These are phyloP conservation scores for Cladosporium austrohemisphaericum DNA, from an alignment of 2,329 filamentous ascomycete genomes.

Conservation along the genomic window DNA sequence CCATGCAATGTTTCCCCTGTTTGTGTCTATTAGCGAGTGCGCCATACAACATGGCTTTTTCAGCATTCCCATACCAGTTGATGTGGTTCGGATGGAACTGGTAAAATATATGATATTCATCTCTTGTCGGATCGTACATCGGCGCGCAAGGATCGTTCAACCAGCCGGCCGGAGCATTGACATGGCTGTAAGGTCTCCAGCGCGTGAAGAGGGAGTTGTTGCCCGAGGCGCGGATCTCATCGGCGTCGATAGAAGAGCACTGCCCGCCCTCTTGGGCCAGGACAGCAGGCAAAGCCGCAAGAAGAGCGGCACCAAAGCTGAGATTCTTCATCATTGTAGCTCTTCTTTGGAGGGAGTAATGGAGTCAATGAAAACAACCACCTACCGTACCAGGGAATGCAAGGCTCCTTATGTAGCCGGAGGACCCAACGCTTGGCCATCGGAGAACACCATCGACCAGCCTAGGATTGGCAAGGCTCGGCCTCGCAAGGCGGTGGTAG, in stretches of 20 bases:
- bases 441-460: constrained; percentile 1
- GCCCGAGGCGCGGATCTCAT: constrained; percentile 33
- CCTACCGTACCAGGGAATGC: not conserved
- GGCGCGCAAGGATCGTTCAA: constrained; percentile 51
- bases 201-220: constrained; percentile 49
- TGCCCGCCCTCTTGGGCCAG: constrained; percentile 7
- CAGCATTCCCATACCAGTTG: constrained; percentile 35
- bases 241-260: constrained; percentile 29
- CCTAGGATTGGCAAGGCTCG: constrained; percentile 7
- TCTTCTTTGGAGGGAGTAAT: not conserved
- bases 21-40: constrained; percentile 31
- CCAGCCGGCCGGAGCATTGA: constrained; percentile 48
- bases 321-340: constrained; percentile 18
- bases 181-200: constrained; percentile 47
- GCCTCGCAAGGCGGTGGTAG: constrained; percentile 1
- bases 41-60: no score
- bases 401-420: constrained; percentile 2
- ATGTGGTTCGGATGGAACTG: constrained; percentile 50
- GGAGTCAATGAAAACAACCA: not conserved
- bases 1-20: constrained; percentile 49
- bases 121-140: constrained; percentile 47
- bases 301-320: constrained; percentile 10
- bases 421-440: not conserved
- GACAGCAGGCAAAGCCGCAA: constrained; percentile 15
- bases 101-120: constrained; percentile 52